These are phyloP conservation scores for Cymbidium sinense DNA, from an alignment of 106 monocot genomes.

Conservation along the genomic window DNA sequence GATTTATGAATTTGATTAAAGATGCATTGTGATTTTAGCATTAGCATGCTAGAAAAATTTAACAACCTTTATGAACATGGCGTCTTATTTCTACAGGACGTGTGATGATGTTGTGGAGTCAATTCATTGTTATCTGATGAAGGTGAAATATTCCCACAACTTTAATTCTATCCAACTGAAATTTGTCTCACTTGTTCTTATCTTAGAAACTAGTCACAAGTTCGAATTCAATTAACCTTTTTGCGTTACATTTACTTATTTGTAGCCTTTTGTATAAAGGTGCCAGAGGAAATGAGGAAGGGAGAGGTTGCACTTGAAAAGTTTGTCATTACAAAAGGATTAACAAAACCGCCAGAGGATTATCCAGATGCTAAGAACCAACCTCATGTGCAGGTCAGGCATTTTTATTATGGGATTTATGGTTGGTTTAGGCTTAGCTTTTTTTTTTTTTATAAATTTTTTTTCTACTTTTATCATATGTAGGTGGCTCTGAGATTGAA, in stretches of 20 bases:
- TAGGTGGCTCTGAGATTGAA: slow-evolving; percentile 88
- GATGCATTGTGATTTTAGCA: background rate
- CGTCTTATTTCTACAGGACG: slow-evolving; percentile 30
- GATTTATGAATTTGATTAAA: background rate
- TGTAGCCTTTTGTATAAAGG: slow-evolving; percentile 27
- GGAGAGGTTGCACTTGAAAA: slow-evolving; percentile 78
- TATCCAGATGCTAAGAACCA: slow-evolving; percentile 95
- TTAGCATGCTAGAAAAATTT: background rate
- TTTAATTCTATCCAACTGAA: background rate
- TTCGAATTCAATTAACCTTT: background rate
- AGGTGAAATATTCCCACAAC: slow-evolving; percentile 18
- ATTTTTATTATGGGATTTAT: slow-evolving; percentile 3
- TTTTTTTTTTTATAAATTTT: background rate
- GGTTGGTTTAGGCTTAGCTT: background rate
- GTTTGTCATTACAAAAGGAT: slow-evolving; percentile 79
- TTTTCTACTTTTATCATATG: background rate
- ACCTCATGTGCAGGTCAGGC: slow-evolving; percentile 85
- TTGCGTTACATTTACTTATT: background rate
- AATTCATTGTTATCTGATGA: slow-evolving; percentile 72
- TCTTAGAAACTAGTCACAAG: background rate
- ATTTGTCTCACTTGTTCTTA: background rate
- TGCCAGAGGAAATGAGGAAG: slow-evolving; percentile 79
- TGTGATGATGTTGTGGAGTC: slow-evolving; percentile 87
- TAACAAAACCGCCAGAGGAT: slow-evolving; percentile 91
- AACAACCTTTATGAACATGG: background rate